Percentiles rank a stretch among this genome's conserved stretches.
Conservation (phyloP, 2,329 filamentous ascomycete species). For the Trichoderma arundinaceum region DNA sequence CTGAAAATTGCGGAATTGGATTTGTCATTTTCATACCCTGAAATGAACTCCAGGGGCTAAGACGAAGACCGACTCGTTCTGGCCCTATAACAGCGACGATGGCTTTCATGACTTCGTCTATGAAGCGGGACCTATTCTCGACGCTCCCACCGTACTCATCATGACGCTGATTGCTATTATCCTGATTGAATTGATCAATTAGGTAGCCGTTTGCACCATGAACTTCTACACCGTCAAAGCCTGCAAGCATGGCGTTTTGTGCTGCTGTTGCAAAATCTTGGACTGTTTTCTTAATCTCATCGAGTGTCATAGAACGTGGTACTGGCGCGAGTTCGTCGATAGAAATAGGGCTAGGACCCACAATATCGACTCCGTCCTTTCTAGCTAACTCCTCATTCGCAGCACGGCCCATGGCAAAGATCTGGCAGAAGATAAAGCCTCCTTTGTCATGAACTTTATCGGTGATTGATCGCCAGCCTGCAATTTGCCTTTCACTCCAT, state of each 20-base stretch:
- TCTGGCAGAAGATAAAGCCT: constrained; percentile 65
- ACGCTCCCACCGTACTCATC: constrained; percentile 61
- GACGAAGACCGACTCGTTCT: constrained; percentile 57
- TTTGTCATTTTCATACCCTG: constrained; percentile 40
- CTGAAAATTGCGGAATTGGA: constrained; percentile 40
- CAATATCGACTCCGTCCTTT: constrained; percentile 33
- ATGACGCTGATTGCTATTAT: constrained; percentile 56
- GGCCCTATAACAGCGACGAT: constrained; percentile 53
- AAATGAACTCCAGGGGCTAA: constrained; percentile 56
- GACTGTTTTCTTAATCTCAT: constrained; percentile 70
- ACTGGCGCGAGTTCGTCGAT: neutral
- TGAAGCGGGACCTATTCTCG: constrained; percentile 58
- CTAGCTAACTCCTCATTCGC: constrained; percentile 43
- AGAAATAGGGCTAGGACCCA: neutral
- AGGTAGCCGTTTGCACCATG: constrained; percentile 65
- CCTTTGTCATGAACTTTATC: constrained; percentile 69
- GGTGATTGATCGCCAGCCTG: constrained; percentile 65
- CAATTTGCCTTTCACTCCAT: constrained; percentile 59
- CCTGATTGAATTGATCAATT: constrained; percentile 65
- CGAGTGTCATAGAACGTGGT: constrained; percentile 46
- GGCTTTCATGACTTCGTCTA: constrained; percentile 55
- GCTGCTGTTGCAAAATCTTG: constrained; percentile 61
- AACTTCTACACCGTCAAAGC: constrained; percentile 73
- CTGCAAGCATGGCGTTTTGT: constrained; percentile 64
- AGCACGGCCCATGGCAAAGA: constrained; percentile 68